Evolutionary conservation across 176 grass and related monocot genomes (phyloP).

Genomic region (Hyparrhenia diplandra): DNA sequence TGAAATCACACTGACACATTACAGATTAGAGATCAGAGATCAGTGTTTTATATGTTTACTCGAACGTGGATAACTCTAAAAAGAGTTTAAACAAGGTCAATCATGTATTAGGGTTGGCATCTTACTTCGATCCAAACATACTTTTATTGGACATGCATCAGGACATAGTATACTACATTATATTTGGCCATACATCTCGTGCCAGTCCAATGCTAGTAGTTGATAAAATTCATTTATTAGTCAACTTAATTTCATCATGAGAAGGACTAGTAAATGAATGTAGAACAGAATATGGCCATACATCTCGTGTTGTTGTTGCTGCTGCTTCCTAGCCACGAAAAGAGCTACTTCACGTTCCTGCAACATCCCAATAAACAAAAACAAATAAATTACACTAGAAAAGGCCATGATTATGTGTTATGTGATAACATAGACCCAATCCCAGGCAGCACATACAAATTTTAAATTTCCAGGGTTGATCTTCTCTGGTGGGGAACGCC

Average conservation of each 20-base stretch:
- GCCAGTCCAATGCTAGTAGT: background rate
- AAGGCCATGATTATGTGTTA: background rate
- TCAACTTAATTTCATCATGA: background rate
- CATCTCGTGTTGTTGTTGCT: background rate
- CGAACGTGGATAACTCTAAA: background rate
- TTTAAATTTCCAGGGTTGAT: background rate
- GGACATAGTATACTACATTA: background rate
- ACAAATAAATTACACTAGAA: background rate
- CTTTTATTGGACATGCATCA: background rate
- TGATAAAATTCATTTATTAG: background rate
- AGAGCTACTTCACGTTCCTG: constrained; percentile 21
- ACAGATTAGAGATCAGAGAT: background rate
- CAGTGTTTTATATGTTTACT: too few relatives aligned
- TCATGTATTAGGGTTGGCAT: background rate
- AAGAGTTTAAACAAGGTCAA: background rate
- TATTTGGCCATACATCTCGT: too few relatives aligned
- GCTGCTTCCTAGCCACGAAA: background rate
- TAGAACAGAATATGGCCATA: background rate
- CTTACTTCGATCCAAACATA: background rate
- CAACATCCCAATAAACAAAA: background rate
- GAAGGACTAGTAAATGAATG: too few relatives aligned
- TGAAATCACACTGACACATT: background rate
- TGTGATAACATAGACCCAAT: background rate
- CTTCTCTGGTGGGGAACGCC: background rate
- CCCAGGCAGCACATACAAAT: constrained; percentile 2